These are phyloP conservation scores for Canariomyces notabilis DNA, from an alignment of 2,329 filamentous ascomycete species.

Conservation along the genomic window DNA sequence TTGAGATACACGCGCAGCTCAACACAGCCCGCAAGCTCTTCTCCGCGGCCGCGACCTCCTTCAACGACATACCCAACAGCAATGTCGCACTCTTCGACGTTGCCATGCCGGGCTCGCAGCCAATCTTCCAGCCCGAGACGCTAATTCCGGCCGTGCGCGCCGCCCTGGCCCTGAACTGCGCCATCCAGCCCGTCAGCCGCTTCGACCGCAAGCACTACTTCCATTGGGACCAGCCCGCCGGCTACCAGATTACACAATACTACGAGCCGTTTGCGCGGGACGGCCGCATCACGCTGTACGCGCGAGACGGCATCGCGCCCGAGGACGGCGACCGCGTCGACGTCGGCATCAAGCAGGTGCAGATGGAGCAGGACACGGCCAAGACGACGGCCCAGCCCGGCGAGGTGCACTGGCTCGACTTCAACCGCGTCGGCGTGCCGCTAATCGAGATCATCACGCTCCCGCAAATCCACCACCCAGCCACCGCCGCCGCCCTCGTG, in stretches of 20 bases:
- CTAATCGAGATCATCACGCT: conserved; percentile 93
- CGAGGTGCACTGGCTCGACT: conserved; percentile 75
- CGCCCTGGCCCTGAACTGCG: conserved; percentile 76
- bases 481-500: conserved; percentile 82
- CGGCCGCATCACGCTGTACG: conserved; percentile 65
- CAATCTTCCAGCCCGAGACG: conserved; percentile 75
- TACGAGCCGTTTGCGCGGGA: conserved; percentile 68
- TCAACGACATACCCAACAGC: conserved; percentile 68
- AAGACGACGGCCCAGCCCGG: conserved; percentile 80
- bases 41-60: conserved; percentile 60
- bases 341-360: conserved; percentile 86
- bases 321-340: conserved; percentile 65
- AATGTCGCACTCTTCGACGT: conserved; percentile 85
- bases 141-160: conserved; percentile 87
- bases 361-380: conserved; percentile 96
- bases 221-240: conserved; percentile 94
- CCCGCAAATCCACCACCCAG: conserved; percentile 80
- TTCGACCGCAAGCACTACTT: conserved; percentile 99
- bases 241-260: conserved; percentile 97
- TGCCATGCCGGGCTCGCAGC: conserved; percentile 84
- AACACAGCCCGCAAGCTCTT: conserved; percentile 89
- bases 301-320: conserved; percentile 73
- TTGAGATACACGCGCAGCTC: conserved; percentile 95
- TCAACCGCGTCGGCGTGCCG: conserved; percentile 87
- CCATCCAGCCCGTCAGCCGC: conserved; percentile 68